phyloP scores from a whole-genome alignment of 306 rosid genomes.

The Delonix regia region DNA sequence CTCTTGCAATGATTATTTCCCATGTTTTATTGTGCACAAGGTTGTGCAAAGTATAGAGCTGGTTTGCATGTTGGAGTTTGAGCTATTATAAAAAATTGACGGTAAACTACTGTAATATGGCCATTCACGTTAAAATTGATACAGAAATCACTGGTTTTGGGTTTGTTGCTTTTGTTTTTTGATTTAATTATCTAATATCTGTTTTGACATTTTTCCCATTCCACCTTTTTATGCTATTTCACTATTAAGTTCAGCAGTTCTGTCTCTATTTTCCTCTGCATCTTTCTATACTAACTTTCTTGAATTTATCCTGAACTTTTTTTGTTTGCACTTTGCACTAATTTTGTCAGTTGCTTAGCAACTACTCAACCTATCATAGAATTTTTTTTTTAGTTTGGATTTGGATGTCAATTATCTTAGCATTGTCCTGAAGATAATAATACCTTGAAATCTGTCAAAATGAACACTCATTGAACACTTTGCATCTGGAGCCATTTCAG shows the following conservation, averaged over 20 bases:
- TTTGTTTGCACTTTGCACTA: not conserved
- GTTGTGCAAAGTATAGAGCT: not conserved
- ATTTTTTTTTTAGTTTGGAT: not conserved
- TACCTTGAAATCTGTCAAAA: not conserved
- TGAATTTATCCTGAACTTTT: not conserved
- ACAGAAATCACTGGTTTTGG: not conserved
- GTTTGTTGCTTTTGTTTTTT: not conserved
- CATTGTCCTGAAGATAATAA: not conserved
- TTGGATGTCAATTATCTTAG: not conserved
- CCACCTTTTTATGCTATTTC: not conserved
- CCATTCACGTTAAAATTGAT: not conserved
- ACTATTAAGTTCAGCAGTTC: not conserved
- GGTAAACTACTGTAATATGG: not conserved
- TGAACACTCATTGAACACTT: not conserved
- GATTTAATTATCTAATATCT: not conserved
- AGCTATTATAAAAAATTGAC: not conserved
- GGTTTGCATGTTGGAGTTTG: not conserved
- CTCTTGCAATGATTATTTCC: not conserved
- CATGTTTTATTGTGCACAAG: not conserved
- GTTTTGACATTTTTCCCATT: not conserved
- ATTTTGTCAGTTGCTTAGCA: not conserved
- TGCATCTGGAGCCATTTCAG: conserved; percentile 40
- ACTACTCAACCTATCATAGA: not conserved
- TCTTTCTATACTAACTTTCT: not conserved
- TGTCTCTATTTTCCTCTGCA: not conserved